Conservation (phyloP, 768 basidiomycete species). For the Hygrophoropsis aurantiaca region DNA sequence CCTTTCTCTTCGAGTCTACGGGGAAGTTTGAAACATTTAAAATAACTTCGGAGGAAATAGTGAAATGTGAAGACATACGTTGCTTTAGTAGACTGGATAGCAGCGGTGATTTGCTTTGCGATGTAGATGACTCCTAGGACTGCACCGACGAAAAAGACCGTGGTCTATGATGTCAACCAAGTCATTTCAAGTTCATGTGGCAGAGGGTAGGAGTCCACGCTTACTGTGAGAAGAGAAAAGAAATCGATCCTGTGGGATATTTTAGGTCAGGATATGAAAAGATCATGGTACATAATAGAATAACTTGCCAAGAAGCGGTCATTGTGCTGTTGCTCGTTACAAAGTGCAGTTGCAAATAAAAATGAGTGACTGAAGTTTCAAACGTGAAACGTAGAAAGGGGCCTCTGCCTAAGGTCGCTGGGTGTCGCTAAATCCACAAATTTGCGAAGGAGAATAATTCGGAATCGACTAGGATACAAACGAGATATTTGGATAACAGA, state of each 20-base stretch:
- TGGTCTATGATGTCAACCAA: constrained; percentile 38
- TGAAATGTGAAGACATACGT: constrained; percentile 41
- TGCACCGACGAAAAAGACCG: constrained; percentile 45
- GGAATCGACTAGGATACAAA: too few species aligned
- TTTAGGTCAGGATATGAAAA: not conserved
- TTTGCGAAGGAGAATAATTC: too few species aligned
- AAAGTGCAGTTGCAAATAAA: too few species aligned
- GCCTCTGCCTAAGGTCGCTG: too few species aligned
- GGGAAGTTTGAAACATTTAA: not conserved
- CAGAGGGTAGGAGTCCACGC: constrained; percentile 6
- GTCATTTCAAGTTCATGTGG: not conserved
- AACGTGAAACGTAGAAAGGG: too few species aligned
- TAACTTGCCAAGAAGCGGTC: too few species aligned
- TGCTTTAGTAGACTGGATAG: constrained; percentile 51
- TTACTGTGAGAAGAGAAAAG: constrained; percentile 39
- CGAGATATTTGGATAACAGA: too few species aligned
- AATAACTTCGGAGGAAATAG: not conserved
- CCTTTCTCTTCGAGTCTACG: constrained; percentile 57
- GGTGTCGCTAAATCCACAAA: too few species aligned
- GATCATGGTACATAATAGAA: too few species aligned
- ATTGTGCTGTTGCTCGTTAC: too few species aligned
- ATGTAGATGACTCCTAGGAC: constrained; percentile 43
- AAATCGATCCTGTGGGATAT: constrained; percentile 38
- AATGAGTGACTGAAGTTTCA: too few species aligned
- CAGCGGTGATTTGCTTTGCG: constrained; percentile 38